Base-by-base conservation (phyloP, 192 early-diverging fungal genomes). In the Radiomyces spectabilis region DNA sequence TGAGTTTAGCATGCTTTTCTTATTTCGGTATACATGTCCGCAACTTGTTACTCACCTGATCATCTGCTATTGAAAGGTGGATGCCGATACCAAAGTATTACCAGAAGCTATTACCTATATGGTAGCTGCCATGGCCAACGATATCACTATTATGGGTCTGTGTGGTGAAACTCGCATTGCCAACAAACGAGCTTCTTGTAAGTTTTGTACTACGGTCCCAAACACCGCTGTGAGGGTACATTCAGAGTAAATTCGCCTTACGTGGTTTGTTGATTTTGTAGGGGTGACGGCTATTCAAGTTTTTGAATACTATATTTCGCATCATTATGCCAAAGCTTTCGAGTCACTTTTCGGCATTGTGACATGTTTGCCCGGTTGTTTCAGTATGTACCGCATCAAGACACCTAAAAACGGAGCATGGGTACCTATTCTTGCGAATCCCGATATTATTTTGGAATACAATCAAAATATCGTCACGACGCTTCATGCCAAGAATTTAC, bases 141-240 rank as follows among this genome's bases (percentile, higher is more conserved):
- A 98, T 74, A 71, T 74, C 24, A 73, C 74, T 7, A 90, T 98
- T 61, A 96, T 98, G 89, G 95, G 95, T 5, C 74, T 97, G 27
- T 98, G 95, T 71, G 95, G 95, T 29, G 95, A 98, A 67, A 98
- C 95, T 21, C 75, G 91, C 63, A 95, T 98, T 66, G 91, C 85
- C 25, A 98, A 98, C 77, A 94, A 97, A 73, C 63, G 66, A 3
- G 74, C 81, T 51, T 85, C 85, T 32, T 92, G 82, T 83, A 81
- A 71, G 90, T 22, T 0, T 19, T 13, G 26, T 51, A 24, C n/a
- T n/a, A n/a, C n/a, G n/a, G n/a, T n/a, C n/a, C n/a, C n/a, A n/a
- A n/a, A n/a, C n/a, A n/a, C n/a, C n/a, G 13, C n/a, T 15, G 18
- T 34, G 4, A 16, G 37, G 2, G 25, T 37, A 24, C 12, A 3